Evolutionary conservation across 352 stramenopile species (phyloP).

Genomic region (Phytophthora lateralis): DNA sequence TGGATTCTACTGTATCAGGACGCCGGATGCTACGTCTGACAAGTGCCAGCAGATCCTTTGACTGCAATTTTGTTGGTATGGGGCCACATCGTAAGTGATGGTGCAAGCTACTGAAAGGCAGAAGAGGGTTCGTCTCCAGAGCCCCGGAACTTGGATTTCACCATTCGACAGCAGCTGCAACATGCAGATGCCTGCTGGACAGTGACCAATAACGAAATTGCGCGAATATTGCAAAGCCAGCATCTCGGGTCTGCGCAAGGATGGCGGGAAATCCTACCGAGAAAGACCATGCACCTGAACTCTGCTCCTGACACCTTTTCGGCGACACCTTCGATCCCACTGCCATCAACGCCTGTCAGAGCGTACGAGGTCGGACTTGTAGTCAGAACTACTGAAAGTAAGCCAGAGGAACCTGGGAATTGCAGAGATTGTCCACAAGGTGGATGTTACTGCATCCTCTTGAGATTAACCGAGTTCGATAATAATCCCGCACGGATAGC

Average conservation of each 20-base stretch:
- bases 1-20: not conserved
- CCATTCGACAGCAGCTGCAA: not conserved
- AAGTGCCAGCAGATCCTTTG: not conserved
- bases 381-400: not conserved
- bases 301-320: not conserved
- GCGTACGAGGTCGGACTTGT: slow-evolving; percentile 2
- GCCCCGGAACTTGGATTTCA: not conserved
- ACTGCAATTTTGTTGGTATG: not conserved
- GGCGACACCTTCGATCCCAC: slow-evolving; percentile 6
- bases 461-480: too few relatives aligned
- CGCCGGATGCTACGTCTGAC: not conserved
- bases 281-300: slow-evolving; percentile 3
- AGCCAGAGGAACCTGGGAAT: too few relatives aligned
- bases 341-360: not conserved
- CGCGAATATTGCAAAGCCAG: not conserved
- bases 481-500: too few relatives aligned
- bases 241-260: not conserved
- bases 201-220: not conserved
- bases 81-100: not conserved
- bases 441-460: too few relatives aligned
- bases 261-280: not conserved
- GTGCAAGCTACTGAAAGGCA: not conserved
- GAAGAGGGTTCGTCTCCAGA: not conserved
- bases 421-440: too few relatives aligned
- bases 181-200: not conserved